Percentiles rank a stretch among this genome's conserved stretches.
These are phyloP conservation scores for Coemansia sp. DNA, from an alignment of 192 early-diverging fungal genomes.

Conservation along the genomic window DNA sequence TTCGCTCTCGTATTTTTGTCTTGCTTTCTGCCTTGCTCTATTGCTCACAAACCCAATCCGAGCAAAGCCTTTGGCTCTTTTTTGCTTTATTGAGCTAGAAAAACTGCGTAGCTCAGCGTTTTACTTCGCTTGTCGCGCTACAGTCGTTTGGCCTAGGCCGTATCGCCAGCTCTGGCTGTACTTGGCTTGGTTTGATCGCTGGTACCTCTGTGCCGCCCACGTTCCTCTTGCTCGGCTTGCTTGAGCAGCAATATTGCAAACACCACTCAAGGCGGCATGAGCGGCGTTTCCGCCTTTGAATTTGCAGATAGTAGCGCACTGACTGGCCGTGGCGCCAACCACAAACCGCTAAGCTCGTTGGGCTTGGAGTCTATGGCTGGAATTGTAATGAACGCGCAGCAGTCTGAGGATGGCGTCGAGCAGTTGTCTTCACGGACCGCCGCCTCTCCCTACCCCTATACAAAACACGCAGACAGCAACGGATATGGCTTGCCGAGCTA, in stretches of 20 bases:
- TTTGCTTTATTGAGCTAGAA: background rate
- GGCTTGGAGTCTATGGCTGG: constrained; percentile 34
- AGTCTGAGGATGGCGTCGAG: constrained; percentile 26
- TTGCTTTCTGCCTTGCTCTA: background rate
- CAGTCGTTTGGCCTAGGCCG: background rate
- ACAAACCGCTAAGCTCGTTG: constrained; percentile 6
- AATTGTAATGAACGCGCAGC: constrained; percentile 35
- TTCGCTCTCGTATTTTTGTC: background rate
- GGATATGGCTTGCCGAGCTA: background rate
- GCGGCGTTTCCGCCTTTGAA: constrained; percentile 5
- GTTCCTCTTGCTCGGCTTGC: background rate
- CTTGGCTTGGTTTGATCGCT: background rate
- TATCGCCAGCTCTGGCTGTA: background rate
- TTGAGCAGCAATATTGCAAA: background rate
- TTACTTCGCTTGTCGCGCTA: background rate
- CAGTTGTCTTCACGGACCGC: constrained; percentile 26
- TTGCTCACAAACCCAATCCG: background rate
- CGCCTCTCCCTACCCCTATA: constrained; percentile 29
- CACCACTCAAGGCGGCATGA: background rate
- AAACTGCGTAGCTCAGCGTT: background rate
- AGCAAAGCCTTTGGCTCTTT: background rate
- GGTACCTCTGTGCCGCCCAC: background rate
- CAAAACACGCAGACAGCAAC: constrained; percentile 4
- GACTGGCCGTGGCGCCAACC: background rate
- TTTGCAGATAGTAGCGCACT: constrained; percentile 7